Evolutionary conservation across 306 rosid species (phyloP).

Genomic region (Ziziphus jujuba): DNA sequence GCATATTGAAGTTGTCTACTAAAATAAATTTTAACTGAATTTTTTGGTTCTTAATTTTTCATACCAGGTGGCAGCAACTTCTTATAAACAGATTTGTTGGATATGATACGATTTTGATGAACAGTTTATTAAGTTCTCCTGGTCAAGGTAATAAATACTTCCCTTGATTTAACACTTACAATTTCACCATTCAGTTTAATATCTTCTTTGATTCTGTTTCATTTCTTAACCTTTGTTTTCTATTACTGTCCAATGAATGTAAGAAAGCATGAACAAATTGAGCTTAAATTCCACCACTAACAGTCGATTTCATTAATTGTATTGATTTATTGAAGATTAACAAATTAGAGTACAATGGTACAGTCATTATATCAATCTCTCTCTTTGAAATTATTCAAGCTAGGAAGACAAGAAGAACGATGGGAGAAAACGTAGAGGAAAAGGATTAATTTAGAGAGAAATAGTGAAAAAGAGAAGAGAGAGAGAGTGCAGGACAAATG

Average conservation of each 20-base stretch:
- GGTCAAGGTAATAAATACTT: constrained; percentile 70
- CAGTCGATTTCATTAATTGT: too few species aligned
- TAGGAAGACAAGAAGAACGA: too few species aligned
- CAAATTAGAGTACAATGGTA: too few species aligned
- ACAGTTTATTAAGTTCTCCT: constrained; percentile 88
- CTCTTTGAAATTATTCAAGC: too few species aligned
- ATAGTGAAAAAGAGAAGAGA: too few species aligned
- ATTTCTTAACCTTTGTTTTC: background rate
- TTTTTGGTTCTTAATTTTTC: constrained; percentile 6
- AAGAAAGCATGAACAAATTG: too few species aligned
- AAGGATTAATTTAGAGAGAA: too few species aligned
- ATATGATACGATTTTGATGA: constrained; percentile 97
- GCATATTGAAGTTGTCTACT: constrained; percentile 9
- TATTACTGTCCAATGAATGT: background rate
- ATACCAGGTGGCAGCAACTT: constrained; percentile 95
- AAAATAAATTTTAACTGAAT: constrained; percentile 5
- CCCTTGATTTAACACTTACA: background rate
- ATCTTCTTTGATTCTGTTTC: background rate
- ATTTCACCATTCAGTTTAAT: background rate
- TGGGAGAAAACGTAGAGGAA: too few species aligned
- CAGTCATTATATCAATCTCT: too few species aligned
- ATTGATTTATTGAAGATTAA: too few species aligned
- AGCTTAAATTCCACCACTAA: too few species aligned
- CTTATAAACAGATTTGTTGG: constrained; percentile 96
- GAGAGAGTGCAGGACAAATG: too few species aligned